Evolutionary conservation across 139 green algal species (phyloP).

Genomic region (Volvox africanus): DNA sequence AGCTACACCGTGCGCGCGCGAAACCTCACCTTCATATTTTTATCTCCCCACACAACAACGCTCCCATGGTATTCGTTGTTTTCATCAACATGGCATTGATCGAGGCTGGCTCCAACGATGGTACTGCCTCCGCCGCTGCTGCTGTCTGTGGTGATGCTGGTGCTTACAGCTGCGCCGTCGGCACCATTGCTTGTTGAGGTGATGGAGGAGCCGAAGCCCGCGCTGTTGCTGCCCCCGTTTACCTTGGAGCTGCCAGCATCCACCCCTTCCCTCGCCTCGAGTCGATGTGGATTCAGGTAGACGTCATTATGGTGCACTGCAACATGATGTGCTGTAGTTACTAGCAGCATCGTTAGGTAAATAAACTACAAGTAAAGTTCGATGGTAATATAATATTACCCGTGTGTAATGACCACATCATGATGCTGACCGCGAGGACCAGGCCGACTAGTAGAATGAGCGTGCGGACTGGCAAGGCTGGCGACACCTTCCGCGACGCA

Average conservation of each 20-base stretch:
- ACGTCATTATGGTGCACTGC: not conserved
- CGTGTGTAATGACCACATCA: constrained; percentile 10
- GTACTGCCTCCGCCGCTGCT: not conserved
- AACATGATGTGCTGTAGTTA: not conserved
- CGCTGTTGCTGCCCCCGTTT: not conserved
- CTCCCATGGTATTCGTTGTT: constrained; percentile 47
- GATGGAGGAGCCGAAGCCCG: not conserved
- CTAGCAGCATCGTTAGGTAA: not conserved
- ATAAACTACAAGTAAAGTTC: not conserved
- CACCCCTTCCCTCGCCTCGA: not conserved
- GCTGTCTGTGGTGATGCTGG: not conserved
- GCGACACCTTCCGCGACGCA: not conserved
- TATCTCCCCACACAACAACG: constrained; percentile 34
- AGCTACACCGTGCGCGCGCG: not conserved
- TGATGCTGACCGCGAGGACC: not conserved
- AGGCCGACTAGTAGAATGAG: not conserved
- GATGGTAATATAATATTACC: not conserved
- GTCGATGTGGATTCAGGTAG: not conserved
- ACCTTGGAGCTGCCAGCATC: not conserved
- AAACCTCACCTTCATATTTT: constrained; percentile 26
- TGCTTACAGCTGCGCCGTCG: not conserved
- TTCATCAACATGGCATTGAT: constrained; percentile 14
- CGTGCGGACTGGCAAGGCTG: not conserved
- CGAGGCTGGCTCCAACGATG: too few species aligned
- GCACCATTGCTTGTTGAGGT: not conserved